Evolutionary conservation across 352 stramenopile genomes (phyloP).

Genomic region (Aphanomyces cochlioides): DNA sequence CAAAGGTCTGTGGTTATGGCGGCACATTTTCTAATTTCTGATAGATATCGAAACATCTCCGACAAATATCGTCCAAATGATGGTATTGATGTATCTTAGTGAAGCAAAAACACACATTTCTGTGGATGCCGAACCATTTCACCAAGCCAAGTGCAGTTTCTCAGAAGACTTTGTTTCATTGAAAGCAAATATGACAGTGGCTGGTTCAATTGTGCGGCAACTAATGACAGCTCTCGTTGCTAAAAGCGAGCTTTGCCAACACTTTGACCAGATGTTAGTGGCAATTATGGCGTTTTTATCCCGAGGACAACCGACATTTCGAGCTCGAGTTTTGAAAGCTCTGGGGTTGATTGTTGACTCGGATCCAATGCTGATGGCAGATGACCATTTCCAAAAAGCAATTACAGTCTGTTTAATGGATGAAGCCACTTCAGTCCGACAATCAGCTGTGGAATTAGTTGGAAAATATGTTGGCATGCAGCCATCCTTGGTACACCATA

Average conservation of each 20-base stretch:
- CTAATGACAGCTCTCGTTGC: constrained; percentile 50
- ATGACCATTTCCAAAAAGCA: constrained; percentile 47
- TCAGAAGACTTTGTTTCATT: constrained; percentile 47
- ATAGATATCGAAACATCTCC: constrained; percentile 26
- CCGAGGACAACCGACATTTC: constrained; percentile 61
- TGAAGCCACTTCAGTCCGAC: constrained; percentile 70
- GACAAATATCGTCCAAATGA: not conserved
- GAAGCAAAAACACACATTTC: constrained; percentile 17
- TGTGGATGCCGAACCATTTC: constrained; percentile 54
- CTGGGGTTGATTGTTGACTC: constrained; percentile 73
- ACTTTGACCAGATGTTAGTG: constrained; percentile 64
- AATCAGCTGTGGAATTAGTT: constrained; percentile 82
- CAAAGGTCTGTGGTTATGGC: constrained; percentile 15
- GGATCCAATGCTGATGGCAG: constrained; percentile 80
- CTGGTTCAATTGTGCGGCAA: constrained; percentile 32
- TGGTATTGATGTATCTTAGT: constrained; percentile 16
- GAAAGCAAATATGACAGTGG: not conserved
- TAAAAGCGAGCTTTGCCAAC: constrained; percentile 54
- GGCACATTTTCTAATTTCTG: not conserved
- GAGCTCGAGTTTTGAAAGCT: constrained; percentile 73
- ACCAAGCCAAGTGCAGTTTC: constrained; percentile 33
- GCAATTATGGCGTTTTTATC: constrained; percentile 78
- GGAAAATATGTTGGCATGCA: constrained; percentile 75
- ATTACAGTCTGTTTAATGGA: constrained; percentile 72
- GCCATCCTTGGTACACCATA: constrained; percentile 56